Evolutionary conservation across 169 alveolate species (phyloP).

Genomic region (Eimeria tenella): DNA sequence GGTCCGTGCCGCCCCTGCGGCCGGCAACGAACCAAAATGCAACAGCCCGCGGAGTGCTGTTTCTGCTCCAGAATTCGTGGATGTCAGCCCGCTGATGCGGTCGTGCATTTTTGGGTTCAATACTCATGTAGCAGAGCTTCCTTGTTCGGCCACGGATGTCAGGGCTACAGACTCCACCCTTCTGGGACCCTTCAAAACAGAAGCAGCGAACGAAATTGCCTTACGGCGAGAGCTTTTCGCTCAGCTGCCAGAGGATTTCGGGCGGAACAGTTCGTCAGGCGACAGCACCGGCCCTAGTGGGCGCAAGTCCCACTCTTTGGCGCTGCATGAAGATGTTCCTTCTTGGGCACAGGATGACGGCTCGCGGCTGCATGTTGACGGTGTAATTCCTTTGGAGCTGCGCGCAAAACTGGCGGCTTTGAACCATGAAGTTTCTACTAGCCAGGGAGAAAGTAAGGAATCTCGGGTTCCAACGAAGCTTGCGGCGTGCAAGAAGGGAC

Average conservation of each 20-base stretch:
- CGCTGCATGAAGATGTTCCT: slow-evolving; percentile 22
- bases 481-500: slow-evolving; percentile 39
- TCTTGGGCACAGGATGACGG: slow-evolving; percentile 14
- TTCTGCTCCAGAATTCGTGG: slow-evolving; percentile 63
- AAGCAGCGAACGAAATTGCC: slow-evolving; percentile 41
- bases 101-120: slow-evolving; percentile 68
- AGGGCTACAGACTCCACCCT: background rate
- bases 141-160: slow-evolving; percentile 60
- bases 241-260: slow-evolving; percentile 50
- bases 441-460: slow-evolving; percentile 23
- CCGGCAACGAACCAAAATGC: slow-evolving; percentile 72
- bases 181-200: slow-evolving; percentile 8
- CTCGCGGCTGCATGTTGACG: background rate
- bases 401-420: slow-evolving; percentile 59
- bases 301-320: slow-evolving; percentile 13
- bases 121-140: slow-evolving; percentile 69
- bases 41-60: slow-evolving; percentile 52
- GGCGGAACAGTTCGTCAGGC: background rate
- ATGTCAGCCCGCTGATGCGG: slow-evolving; percentile 73
- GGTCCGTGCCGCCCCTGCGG: slow-evolving; percentile 62
- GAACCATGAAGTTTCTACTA: slow-evolving; percentile 34
- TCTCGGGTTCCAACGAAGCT: background rate
- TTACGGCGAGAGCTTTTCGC: slow-evolving; percentile 35
- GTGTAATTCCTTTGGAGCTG: slow-evolving; percentile 59
- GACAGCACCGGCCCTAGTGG: slow-evolving; percentile 8